Percentiles rank a stretch among this genome's conserved stretches.
These are phyloP conservation scores for Solanum tacnaense DNA, from an alignment of 257 asterid genomes.

Conservation along the genomic window DNA sequence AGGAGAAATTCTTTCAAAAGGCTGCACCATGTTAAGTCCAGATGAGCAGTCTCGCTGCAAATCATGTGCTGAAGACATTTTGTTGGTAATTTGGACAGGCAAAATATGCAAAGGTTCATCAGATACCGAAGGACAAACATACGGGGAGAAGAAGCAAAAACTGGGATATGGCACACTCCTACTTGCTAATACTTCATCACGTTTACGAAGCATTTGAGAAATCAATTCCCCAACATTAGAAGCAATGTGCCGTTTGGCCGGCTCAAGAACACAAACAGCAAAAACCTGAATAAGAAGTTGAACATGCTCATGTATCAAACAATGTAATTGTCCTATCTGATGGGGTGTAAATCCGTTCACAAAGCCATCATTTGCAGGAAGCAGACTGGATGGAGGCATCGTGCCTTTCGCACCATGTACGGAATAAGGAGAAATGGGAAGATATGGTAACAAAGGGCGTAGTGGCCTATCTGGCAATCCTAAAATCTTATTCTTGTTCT, in stretches of 20 bases:
- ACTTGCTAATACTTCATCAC: constrained; percentile 50
- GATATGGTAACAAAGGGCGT: constrained; percentile 70
- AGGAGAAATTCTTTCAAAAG: constrained; percentile 21
- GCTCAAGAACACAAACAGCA: constrained; percentile 74
- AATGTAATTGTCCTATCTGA: constrained; percentile 89
- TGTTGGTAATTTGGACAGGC: constrained; percentile 20
- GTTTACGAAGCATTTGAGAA: constrained; percentile 39
- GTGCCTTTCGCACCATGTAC: constrained; percentile 32
- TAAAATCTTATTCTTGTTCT: constrained; percentile 34
- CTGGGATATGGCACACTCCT: constrained; percentile 63
- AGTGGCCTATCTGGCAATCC: constrained; percentile 56
- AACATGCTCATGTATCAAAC: constrained; percentile 87
- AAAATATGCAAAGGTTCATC: constrained; percentile 25
- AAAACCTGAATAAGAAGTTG: constrained; percentile 88
- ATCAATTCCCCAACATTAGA: constrained; percentile 55
- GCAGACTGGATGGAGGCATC: constrained; percentile 25
- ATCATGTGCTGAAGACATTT: constrained; percentile 12
- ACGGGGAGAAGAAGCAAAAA: constrained; percentile 66
- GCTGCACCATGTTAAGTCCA: constrained; percentile 20
- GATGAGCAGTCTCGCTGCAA: constrained; percentile 22
- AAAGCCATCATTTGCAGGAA: constrained; percentile 43
- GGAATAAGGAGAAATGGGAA: constrained; percentile 37
- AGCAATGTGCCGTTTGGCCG: constrained; percentile 54
- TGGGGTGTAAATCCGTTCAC: constrained; percentile 66
- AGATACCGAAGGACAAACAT: constrained; percentile 55